phyloP scores from a whole-genome alignment of 257 asterid genomes.

The Scutellaria baicalensis region DNA sequence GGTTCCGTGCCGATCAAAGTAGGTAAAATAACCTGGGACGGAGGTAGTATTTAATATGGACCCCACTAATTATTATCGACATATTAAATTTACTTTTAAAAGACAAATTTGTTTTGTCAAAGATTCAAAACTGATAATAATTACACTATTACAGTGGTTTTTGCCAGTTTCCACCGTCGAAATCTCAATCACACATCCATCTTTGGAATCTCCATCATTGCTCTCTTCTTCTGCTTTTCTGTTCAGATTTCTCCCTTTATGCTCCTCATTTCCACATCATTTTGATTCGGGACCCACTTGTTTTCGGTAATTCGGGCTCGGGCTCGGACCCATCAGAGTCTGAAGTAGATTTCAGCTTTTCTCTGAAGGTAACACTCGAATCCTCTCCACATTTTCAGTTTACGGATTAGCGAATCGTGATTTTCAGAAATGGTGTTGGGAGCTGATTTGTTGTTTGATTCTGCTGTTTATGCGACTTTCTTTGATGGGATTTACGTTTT shows the following conservation, averaged over 20 bases:
- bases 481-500: slow-evolving; percentile 4
- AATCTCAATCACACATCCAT: slow-evolving; percentile 2
- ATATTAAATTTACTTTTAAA: not conserved
- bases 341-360: slow-evolving; percentile 15
- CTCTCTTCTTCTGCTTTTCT: not conserved
- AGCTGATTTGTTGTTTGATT: not conserved
- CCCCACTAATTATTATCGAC: slow-evolving; percentile 6
- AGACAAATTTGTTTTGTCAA: not conserved
- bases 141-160: slow-evolving; percentile 13
- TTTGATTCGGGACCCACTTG: slow-evolving; percentile 6
- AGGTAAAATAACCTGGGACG: too few species aligned
- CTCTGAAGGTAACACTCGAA: slow-evolving; percentile 7
- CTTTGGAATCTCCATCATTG: slow-evolving; percentile 3
- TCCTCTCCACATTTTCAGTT: not conserved
- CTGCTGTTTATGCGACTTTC: not conserved
- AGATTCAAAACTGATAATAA: slow-evolving; percentile 11
- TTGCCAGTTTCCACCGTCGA: slow-evolving; percentile 14
- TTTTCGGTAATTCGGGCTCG: slow-evolving; percentile 10
- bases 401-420: not conserved
- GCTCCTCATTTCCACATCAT: slow-evolving; percentile 7
- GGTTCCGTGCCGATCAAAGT: too few species aligned
- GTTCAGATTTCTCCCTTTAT: not conserved
- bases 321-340: slow-evolving; percentile 15
- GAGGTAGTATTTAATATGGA: not conserved
- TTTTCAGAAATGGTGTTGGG: not conserved